phyloP scores from a whole-genome alignment of 2,329 filamentous ascomycete genomes.

The Pestalotiopsis sp. region DNA sequence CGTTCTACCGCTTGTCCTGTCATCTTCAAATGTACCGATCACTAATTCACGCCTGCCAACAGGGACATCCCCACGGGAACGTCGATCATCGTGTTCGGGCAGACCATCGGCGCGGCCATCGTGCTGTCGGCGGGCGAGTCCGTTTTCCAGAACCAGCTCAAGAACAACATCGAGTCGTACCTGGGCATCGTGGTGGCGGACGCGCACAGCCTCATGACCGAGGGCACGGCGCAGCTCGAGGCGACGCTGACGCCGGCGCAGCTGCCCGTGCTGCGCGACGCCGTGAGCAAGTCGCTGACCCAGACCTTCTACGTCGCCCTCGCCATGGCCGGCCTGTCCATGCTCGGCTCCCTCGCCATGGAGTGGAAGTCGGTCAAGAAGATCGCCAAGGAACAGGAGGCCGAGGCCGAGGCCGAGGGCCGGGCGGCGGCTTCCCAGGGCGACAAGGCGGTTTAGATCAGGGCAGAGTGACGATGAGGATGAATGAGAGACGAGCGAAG shows the following conservation, averaged over 20 bases:
- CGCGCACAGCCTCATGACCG: slow-evolving; percentile 8
- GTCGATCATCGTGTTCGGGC: slow-evolving; percentile 2
- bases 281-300: slow-evolving; percentile 8
- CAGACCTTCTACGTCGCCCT: slow-evolving; percentile 15
- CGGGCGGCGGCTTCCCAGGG: not conserved
- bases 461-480: not conserved
- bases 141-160: slow-evolving; percentile 9
- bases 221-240: not conserved
- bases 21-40: not conserved
- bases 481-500: not conserved
- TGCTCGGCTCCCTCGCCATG: slow-evolving; percentile 13
- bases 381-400: not conserved
- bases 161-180: slow-evolving; percentile 10
- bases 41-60: not conserved
- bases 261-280: slow-evolving; percentile 3
- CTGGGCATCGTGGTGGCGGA: slow-evolving; percentile 10
- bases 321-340: slow-evolving; percentile 12
- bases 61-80: slow-evolving; percentile 5
- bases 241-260: not conserved
- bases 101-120: slow-evolving; percentile 6
- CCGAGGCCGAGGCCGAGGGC: not conserved
- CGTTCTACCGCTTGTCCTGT: no score
- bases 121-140: not conserved
- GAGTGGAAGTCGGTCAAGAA: slow-evolving; percentile 14
- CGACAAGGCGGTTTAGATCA: not conserved